Evolutionary conservation across 1,139 yeast species (phyloP).

Genomic region (Blastobotrys apis): DNA sequence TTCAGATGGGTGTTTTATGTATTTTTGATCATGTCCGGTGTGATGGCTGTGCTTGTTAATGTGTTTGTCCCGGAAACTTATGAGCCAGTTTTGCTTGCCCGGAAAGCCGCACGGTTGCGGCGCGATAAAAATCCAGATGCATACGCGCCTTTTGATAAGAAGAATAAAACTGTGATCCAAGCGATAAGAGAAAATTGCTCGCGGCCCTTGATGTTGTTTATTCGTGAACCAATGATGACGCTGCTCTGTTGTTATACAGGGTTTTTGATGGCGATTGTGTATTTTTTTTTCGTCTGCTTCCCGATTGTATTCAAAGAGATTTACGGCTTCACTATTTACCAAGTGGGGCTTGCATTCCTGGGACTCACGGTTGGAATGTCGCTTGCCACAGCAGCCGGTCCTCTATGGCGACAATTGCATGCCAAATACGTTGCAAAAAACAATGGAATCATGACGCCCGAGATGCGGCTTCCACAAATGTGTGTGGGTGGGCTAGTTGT

Average conservation of each 20-base stretch:
- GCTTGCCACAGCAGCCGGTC: constrained; percentile 24
- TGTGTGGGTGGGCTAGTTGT: constrained; percentile 43
- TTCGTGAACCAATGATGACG: constrained; percentile 59
- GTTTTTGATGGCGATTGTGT: constrained; percentile 53
- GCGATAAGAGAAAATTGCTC: constrained; percentile 55
- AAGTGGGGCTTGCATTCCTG: constrained; percentile 49
- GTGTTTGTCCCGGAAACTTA: constrained; percentile 68
- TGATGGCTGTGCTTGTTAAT: constrained; percentile 41
- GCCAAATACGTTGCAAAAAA: constrained; percentile 19
- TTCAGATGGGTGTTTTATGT: constrained; percentile 64
- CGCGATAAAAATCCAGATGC: constrained; percentile 24
- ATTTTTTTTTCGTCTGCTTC: constrained; percentile 59
- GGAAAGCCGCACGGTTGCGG: constrained; percentile 35
- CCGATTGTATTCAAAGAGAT: constrained; percentile 52
- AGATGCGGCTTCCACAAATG: constrained; percentile 49
- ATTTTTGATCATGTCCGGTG: constrained; percentile 62
- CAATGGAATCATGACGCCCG: constrained; percentile 45
- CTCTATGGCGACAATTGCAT: constrained; percentile 19
- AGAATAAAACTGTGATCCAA: constrained; percentile 35
- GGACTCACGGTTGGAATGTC: constrained; percentile 48
- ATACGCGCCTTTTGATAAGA: constrained; percentile 39
- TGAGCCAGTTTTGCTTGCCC: constrained; percentile 61
- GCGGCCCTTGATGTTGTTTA: constrained; percentile 48
- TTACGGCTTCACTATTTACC: constrained; percentile 40
- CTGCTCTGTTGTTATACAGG: constrained; percentile 61